Evolutionary conservation across 768 basidiomycete genomes (phyloP), one percentile per base, ranked within the genome.

Genomic region (Clitopilus hobsonii): DNA sequence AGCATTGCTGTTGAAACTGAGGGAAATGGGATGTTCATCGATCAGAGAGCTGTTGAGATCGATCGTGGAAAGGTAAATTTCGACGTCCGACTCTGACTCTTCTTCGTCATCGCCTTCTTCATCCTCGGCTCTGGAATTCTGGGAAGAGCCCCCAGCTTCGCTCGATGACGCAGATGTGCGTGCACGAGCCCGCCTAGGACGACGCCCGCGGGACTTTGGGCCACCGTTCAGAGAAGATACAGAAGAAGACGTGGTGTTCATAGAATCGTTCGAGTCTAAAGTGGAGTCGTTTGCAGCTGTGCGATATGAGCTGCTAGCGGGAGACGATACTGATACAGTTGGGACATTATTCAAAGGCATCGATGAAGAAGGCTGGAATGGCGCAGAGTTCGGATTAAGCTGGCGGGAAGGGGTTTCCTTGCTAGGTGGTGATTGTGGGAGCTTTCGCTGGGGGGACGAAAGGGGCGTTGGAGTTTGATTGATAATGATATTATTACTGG

Each of bases 51-150:
- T 64, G 54, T 69, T 64, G 56, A 72, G 59, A 22, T 65, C 66
- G 41, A 69, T 66, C 47, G 64, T 63, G 50, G 66, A 65, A 41
- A 74, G 63, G 52, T 71, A 72, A 16, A 74, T 72, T 57, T 74
- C 73, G 32, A 74, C 65, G 23, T 65, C 63, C 14, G 58, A 59
- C 30, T 61, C 62, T 18, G 58, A 56, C 22, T 60, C 56, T 26
- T 62, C 60, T 11, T 60, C 54, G 13, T 36, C 32, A 3, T 53
- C 52, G 26, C 11, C 13, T 13, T 61, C 58, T 38, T 64, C 50
- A n/a, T 27, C 28, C 18, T 56, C 54, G 22, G 49, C n/a, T 24
- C 13, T 10, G 49, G 26, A 18, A 28, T 51, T 14, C 49, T 51
- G 27, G 14, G 26, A 51, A 14, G 27, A 24, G 8, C 41, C 41